A percentile compares a stretch with the other conserved stretches of the same genome.
phyloP scores from a whole-genome alignment of 2,329 filamentous ascomycete genomes.

The Didymella arachidicola region DNA sequence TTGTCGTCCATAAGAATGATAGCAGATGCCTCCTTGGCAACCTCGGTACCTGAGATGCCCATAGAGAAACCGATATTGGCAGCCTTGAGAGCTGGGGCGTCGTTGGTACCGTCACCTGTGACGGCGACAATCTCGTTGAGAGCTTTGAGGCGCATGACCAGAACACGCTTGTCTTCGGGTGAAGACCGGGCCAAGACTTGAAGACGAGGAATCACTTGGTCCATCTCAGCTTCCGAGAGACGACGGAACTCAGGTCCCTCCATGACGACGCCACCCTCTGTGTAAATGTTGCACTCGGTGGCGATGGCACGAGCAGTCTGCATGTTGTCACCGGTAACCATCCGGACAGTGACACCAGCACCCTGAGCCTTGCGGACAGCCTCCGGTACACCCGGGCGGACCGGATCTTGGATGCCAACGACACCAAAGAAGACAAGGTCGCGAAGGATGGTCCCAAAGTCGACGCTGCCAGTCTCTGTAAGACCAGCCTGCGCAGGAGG shows the following conservation, averaged over 20 bases:
- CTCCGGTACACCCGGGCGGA: conserved; percentile 83
- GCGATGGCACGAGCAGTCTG: conserved; percentile 97
- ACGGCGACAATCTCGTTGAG: conserved; percentile 93
- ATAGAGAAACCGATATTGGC: conserved; percentile 97
- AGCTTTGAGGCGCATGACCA: conserved; percentile 92
- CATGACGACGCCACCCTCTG: conserved; percentile 75
- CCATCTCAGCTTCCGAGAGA: conserved; percentile 76
- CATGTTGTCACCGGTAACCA: conserved; percentile 96
- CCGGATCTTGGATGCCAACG: conserved; percentile 93
- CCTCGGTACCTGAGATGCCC: conserved; percentile 89
- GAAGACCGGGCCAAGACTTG: conserved; percentile 96
- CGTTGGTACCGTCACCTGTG: conserved; percentile 97
- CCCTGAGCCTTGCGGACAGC: conserved; percentile 88
- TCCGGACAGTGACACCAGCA: conserved; percentile 92
- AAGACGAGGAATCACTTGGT: conserved; percentile 80
- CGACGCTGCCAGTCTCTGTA: conserved; percentile 33
- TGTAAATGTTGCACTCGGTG: conserved; percentile 92
- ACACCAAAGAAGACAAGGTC: conserved; percentile 83
- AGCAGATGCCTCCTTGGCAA: conserved; percentile 91
- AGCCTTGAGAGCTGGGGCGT: conserved; percentile 95
- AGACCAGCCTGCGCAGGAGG: conserved; percentile 41
- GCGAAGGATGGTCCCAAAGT: conserved; percentile 30
- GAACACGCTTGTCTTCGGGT: conserved; percentile 90
- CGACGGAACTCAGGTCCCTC: conserved; percentile 92
- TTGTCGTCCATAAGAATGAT: conserved; percentile 98